Conservation (phyloP, 306 rosid species). For the Vicia villosa region DNA sequence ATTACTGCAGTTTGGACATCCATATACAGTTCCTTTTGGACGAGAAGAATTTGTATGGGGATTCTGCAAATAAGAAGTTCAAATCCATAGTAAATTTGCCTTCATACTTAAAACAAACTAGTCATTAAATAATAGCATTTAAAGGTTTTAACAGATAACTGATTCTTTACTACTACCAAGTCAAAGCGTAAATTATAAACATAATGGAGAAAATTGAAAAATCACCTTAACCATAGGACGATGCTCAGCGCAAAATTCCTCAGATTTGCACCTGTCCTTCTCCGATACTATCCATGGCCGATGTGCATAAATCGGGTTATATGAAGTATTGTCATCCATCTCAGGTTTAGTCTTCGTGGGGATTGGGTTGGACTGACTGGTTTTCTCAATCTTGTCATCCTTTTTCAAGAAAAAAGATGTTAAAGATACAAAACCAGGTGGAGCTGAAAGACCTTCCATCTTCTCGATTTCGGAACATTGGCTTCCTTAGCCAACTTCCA, state of each 20-base stretch:
- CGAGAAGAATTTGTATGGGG: constrained; percentile 44
- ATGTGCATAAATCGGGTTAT: constrained; percentile 30
- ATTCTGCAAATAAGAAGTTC: constrained; percentile 49
- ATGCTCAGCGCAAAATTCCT: constrained; percentile 47
- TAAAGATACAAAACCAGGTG: constrained; percentile 73
- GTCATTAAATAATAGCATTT: neutral
- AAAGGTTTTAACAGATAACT: neutral
- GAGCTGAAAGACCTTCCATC: constrained; percentile 44
- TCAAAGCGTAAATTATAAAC: neutral
- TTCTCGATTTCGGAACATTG: constrained; percentile 27
- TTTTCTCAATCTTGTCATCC: constrained; percentile 44
- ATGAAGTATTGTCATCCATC: constrained; percentile 35
- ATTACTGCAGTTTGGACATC: constrained; percentile 66
- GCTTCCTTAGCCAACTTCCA: constrained; percentile 36
- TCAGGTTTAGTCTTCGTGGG: constrained; percentile 27
- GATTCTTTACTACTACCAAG: neutral
- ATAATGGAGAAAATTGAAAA: constrained; percentile 16
- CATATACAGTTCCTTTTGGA: constrained; percentile 62
- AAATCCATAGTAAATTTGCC: constrained; percentile 5
- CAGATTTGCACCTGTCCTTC: constrained; percentile 39
- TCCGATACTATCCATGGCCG: constrained; percentile 68
- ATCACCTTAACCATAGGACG: constrained; percentile 49
- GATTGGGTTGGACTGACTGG: constrained; percentile 29
- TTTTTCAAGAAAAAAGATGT: constrained; percentile 64
- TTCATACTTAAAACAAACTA: constrained; percentile 27